A percentile compares a stretch with the other conserved stretches of the same genome.
These are phyloP conservation scores for Pulicaria dysenterica DNA, from an alignment of 129 eudicot species.

Conservation along the genomic window DNA sequence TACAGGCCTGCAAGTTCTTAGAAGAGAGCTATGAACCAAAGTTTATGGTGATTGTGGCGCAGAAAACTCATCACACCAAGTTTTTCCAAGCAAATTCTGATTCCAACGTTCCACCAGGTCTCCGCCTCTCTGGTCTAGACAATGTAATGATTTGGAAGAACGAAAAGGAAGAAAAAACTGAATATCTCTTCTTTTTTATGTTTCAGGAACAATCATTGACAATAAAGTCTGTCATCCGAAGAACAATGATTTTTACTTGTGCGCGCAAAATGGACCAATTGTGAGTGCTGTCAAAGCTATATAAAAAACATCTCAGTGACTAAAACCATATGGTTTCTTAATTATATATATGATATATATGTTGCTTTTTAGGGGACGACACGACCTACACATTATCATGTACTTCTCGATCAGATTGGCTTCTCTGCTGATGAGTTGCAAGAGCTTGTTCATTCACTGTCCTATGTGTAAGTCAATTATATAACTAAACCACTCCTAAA, in stretches of 20 bases:
- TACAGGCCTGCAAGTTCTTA: conserved; percentile 48
- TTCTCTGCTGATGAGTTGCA: conserved; percentile 72
- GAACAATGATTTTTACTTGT: conserved; percentile 72
- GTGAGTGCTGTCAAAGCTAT: conserved; percentile 44
- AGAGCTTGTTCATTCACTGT: conserved; percentile 75
- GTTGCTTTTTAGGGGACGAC: conserved; percentile 57
- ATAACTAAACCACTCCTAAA: background rate
- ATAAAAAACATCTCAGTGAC: background rate
- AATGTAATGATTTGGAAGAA: background rate
- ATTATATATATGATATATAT: too few species aligned
- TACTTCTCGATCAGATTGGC: conserved; percentile 71
- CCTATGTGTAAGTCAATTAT: conserved; percentile 64
- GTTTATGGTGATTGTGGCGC: conserved; percentile 72
- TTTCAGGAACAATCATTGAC: conserved; percentile 73
- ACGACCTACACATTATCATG: conserved; percentile 86
- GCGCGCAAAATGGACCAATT: conserved; percentile 79
- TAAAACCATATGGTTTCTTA: background rate
- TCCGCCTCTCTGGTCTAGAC: background rate
- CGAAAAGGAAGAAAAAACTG: background rate
- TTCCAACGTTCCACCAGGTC: conserved; percentile 84
- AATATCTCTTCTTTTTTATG: background rate
- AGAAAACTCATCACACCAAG: conserved; percentile 84
- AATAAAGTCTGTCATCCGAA: conserved; percentile 70
- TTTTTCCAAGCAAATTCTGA: conserved; percentile 51
- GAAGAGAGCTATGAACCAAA: conserved; percentile 54